phyloP scores from a whole-genome alignment of 495 filamentous ascomycete species.

The Talaromyces wortmannii region DNA sequence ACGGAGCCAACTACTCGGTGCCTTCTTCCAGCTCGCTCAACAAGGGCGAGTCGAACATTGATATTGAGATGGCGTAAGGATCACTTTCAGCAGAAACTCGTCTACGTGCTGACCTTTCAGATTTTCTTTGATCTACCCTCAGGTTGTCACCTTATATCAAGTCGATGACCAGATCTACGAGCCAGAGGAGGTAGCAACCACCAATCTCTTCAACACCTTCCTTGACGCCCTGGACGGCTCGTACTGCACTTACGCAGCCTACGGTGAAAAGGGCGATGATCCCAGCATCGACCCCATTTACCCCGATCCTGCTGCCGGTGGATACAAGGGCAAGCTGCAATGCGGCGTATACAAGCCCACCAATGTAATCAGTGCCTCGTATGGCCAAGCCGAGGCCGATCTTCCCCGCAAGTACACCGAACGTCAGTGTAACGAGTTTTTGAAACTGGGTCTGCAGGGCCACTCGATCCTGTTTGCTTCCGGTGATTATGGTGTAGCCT shows the following conservation, averaged over 20 bases:
- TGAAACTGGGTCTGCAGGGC: slow-evolving; percentile 41
- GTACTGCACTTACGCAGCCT: slow-evolving; percentile 14
- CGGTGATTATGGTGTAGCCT: slow-evolving; percentile 34
- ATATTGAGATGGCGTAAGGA: slow-evolving; percentile 35
- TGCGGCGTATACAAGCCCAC: slow-evolving; percentile 36
- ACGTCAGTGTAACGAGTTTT: slow-evolving; percentile 33
- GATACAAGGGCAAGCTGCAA: slow-evolving; percentile 29
- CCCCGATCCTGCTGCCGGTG: slow-evolving; percentile 29
- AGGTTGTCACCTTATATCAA: slow-evolving; percentile 49
- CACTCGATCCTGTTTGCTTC: slow-evolving; percentile 29
- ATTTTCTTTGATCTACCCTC: slow-evolving; percentile 41
- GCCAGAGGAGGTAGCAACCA: slow-evolving; percentile 23
- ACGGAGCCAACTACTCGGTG: slow-evolving; percentile 30
- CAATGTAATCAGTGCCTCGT: slow-evolving; percentile 40
- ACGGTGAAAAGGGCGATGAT: slow-evolving; percentile 8
- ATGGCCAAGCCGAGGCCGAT: slow-evolving; percentile 29
- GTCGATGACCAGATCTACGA: slow-evolving; percentile 45
- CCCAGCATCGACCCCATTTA: slow-evolving; percentile 17
- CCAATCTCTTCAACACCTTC: slow-evolving; percentile 41
- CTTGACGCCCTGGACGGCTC: slow-evolving; percentile 51
- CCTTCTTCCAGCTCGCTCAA: slow-evolving; percentile 14
- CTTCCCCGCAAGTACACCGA: slow-evolving; percentile 26
- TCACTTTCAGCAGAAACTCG: not conserved
- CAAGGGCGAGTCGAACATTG: slow-evolving; percentile 39
- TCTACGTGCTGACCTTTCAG: not conserved